phyloP scores from a whole-genome alignment of 495 filamentous ascomycete species.

The Trichoderma parareesei region DNA sequence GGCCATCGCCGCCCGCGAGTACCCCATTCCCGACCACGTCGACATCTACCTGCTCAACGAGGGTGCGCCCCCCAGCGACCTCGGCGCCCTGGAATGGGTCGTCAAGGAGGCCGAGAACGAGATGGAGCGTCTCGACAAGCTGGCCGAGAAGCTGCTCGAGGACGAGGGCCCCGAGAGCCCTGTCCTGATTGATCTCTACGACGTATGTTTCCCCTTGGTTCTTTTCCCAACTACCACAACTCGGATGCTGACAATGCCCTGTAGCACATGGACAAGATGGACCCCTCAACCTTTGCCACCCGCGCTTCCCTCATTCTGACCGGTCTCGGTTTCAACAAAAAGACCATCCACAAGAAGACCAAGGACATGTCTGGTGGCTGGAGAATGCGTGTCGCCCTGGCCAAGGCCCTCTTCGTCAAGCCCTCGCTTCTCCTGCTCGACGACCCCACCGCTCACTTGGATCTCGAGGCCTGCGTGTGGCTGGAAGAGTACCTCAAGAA shows the following conservation, averaged over 20 bases:
- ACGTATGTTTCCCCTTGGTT: constrained; percentile 50
- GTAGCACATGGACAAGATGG: constrained; percentile 97
- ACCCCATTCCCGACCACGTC: constrained; percentile 89
- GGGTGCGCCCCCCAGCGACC: constrained; percentile 80
- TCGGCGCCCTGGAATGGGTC: constrained; percentile 94
- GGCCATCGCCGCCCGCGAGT: constrained; percentile 88
- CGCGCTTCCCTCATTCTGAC: constrained; percentile 95
- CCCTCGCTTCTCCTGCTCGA: constrained; percentile 92
- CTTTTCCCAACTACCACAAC: not conserved
- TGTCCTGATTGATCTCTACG: constrained; percentile 90
- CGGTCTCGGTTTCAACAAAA: constrained; percentile 98
- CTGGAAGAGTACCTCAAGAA: constrained; percentile 99
- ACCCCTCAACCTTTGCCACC: constrained; percentile 97
- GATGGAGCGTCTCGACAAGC: constrained; percentile 76
- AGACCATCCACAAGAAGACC: constrained; percentile 94
- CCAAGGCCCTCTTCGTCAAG: constrained; percentile 97
- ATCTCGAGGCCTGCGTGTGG: constrained; percentile 99
- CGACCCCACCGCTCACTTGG: constrained; percentile 98
- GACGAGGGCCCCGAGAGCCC: constrained; percentile 84
- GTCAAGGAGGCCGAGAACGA: constrained; percentile 92
- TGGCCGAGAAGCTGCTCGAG: constrained; percentile 87
- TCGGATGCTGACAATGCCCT: not conserved
- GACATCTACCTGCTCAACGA: constrained; percentile 99
- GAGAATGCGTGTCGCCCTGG: constrained; percentile 98
- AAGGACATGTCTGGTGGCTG: constrained; percentile 99